A percentile compares a stretch with the other conserved stretches of the same genome.
Evolutionary conservation across 306 rosid species (phyloP).

Genomic region (Sphenostylis stenocarpa): DNA sequence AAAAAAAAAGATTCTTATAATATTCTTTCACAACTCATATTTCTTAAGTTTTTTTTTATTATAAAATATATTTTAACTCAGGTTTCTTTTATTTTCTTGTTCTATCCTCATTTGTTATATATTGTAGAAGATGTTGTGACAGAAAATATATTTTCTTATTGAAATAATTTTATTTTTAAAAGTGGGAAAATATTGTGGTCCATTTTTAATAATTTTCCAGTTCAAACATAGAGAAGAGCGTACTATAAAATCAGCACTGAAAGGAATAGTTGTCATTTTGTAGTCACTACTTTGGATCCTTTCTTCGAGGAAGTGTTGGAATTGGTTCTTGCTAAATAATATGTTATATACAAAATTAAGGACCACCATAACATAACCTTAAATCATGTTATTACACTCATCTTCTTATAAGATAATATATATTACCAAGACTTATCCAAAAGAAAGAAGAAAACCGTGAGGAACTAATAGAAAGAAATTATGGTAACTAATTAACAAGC

Average conservation of each 20-base stretch:
- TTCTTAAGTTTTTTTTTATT: too few relatives aligned
- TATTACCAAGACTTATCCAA: neutral
- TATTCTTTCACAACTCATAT: too few relatives aligned
- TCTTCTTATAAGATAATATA: neutral
- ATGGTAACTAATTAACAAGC: neutral
- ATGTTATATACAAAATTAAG: neutral
- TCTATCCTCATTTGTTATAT: too few relatives aligned
- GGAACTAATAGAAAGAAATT: neutral
- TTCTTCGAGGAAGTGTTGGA: constrained; percentile 5
- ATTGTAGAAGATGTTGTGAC: too few relatives aligned
- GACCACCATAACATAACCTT: too few relatives aligned
- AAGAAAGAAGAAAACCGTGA: neutral
- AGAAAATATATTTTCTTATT: too few relatives aligned
- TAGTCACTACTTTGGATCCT: constrained; percentile 15
- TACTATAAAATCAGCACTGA: constrained; percentile 3
- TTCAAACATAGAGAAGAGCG: neutral
- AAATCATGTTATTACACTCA: neutral
- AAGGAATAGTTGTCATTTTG: constrained; percentile 29
- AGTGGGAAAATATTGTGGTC: neutral
- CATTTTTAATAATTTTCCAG: neutral
- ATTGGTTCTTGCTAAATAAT: neutral
- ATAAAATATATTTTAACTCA: too few relatives aligned
- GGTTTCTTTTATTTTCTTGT: too few relatives aligned
- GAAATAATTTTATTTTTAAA: neutral
- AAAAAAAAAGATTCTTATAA: too few relatives aligned